Base-by-base conservation (phyloP, 1,284 basidiomycete genomes). In the Veloporphyrellus conicus region DNA sequence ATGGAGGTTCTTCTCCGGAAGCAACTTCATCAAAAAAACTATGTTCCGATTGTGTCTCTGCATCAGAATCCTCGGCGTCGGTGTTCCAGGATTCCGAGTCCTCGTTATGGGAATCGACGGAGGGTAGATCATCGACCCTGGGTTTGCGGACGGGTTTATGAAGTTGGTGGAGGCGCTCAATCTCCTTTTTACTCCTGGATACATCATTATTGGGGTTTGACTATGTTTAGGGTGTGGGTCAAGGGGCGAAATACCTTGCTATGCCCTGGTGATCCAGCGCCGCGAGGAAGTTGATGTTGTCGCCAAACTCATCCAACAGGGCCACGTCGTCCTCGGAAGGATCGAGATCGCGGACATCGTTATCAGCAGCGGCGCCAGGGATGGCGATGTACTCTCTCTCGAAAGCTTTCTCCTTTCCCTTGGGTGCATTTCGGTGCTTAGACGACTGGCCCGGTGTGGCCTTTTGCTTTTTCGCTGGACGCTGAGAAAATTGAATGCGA, bases 111-210 rank as follows among this genome's bases (percentile, higher is more conserved):
- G 83, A 84, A 60, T 81, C 71, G 19, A 88, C 55, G 7, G 83
- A 79, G 28, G 84, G 85, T 15, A 88, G 70, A 62, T 81, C 76
- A 54, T 86, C 78, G 35, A 71, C 67, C 19, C 68, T 67, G 14
- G 61, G 58, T 52, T 68, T 69, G 43, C 77, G 76, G 32, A 70
- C 60, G 8, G 85, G 84, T 65, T 82, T 87, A 53, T 76, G 71
- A 34, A 86, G 63, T 52, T 74, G 76, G 61, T 78, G 82, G 41
- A 89, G 67, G 47, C 83, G 73, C 47, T 77, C 71, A 0, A 77
- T 84, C 66, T 87, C 86, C 55, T 81, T 84, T 68, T 89, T 90
- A 61, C 85, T 91, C 80, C 88, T 91, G 51, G 23, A 53, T 27
- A 16, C 35, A 43, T 22, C n/a, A 12, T 58, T n/a, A 47, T 35